A percentile compares a stretch with the other conserved stretches of the same genome.
These are phyloP conservation scores for Athelia psychrophila DNA, from an alignment of 1,284 basidiomycete genomes.

Conservation along the genomic window DNA sequence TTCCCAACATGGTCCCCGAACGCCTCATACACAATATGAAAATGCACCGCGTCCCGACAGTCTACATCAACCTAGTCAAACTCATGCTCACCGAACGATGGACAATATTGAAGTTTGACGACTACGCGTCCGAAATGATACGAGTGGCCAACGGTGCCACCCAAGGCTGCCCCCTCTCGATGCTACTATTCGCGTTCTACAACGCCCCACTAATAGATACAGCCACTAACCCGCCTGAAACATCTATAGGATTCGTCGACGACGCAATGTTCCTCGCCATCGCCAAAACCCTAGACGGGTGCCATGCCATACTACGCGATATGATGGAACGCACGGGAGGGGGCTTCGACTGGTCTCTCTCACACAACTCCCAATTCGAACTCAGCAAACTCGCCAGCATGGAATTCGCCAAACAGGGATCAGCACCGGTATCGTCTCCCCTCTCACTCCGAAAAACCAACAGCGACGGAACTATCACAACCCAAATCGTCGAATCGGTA, in stretches of 20 bases:
- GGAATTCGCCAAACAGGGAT: conserved; percentile 1
- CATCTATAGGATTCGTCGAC: conserved; percentile 25
- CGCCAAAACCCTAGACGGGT: conserved; percentile 10
- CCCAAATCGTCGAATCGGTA: conserved; percentile 4
- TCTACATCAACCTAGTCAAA: conserved; percentile 19
- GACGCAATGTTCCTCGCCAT: conserved; percentile 17
- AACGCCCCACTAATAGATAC: conserved; percentile 24
- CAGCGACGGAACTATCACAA: not conserved
- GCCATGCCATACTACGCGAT: conserved; percentile 10
- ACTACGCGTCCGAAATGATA: conserved; percentile 21
- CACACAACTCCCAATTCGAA: conserved; percentile 21
- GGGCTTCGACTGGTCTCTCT: conserved; percentile 16
- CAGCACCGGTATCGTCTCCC: not conserved
- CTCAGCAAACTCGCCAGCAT: conserved; percentile 21
- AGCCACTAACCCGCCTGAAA: conserved; percentile 11
- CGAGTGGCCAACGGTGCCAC: conserved; percentile 25
- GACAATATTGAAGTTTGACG: conserved; percentile 26
- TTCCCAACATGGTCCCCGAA: conserved; percentile 28
- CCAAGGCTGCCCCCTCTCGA: conserved; percentile 32
- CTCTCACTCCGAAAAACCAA: not conserved
- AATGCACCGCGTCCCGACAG: conserved; percentile 21
- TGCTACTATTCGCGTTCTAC: conserved; percentile 30
- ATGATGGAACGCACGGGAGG: conserved; percentile 18
- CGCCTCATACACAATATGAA: conserved; percentile 31
- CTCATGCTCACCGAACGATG: conserved; percentile 16